Percentiles rank a stretch among this genome's conserved stretches.
phyloP scores from a whole-genome alignment of 495 filamentous ascomycete genomes.

The Pseudoneurospora amorphoporcata region DNA sequence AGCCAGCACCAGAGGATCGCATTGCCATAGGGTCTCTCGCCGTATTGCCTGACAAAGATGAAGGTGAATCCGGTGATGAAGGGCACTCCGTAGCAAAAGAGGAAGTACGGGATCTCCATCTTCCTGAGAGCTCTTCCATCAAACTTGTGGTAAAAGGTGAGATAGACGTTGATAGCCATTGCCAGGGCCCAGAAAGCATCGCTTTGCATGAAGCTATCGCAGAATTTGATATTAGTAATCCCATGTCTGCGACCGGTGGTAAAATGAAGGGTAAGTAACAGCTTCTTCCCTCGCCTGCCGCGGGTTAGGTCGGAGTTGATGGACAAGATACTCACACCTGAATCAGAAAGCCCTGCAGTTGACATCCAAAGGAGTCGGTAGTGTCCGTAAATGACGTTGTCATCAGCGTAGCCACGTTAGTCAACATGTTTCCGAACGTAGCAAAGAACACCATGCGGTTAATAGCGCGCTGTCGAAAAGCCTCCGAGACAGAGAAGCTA shows the following conservation, averaged over 20 bases:
- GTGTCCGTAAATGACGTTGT: constrained; percentile 44
- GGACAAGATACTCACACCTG: constrained; percentile 47
- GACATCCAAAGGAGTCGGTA: constrained; percentile 47
- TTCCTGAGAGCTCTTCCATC: constrained; percentile 52
- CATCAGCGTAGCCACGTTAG: constrained; percentile 71
- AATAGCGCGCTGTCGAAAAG: constrained; percentile 64
- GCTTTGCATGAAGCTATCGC: constrained; percentile 59
- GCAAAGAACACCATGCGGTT: constrained; percentile 82
- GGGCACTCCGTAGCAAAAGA: constrained; percentile 67
- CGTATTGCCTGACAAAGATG: constrained; percentile 45
- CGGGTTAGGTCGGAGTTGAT: not conserved
- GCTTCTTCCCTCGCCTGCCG: not conserved
- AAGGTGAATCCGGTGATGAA: constrained; percentile 58
- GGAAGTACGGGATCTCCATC: constrained; percentile 63
- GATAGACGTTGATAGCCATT: constrained; percentile 82
- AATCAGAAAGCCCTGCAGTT: constrained; percentile 64
- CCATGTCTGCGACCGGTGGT: not conserved
- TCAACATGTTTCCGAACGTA: constrained; percentile 71
- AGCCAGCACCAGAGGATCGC: constrained; percentile 88
- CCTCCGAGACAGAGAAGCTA: constrained; percentile 52
- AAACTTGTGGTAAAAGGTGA: constrained; percentile 75
- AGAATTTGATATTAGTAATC: not conserved
- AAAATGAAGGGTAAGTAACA: not conserved
- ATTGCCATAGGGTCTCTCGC: constrained; percentile 59
- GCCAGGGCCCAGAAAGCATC: constrained; percentile 73